Evolutionary conservation across 2,329 filamentous ascomycete species (phyloP).

Genomic region (Claviceps sp.): DNA sequence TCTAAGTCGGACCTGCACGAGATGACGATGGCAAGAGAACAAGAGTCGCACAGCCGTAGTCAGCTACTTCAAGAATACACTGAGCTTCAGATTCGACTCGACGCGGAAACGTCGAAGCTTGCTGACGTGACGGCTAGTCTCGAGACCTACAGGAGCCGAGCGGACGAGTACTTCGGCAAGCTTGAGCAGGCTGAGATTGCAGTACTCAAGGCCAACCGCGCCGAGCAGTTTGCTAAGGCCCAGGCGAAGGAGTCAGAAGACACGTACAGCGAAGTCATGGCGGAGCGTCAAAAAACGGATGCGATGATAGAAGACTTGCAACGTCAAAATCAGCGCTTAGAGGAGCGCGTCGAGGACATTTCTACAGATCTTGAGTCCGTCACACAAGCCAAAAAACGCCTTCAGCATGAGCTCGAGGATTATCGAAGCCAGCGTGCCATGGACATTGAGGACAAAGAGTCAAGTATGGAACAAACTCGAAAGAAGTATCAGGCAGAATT

Average conservation of each 20-base stretch:
- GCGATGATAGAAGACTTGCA: slow-evolving; percentile 78
- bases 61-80: slow-evolving; percentile 87
- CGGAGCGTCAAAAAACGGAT: slow-evolving; percentile 85
- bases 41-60: slow-evolving; percentile 74
- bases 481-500: slow-evolving; percentile 97
- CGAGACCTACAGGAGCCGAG: slow-evolving; percentile 76
- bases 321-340: slow-evolving; percentile 74
- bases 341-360: slow-evolving; percentile 83
- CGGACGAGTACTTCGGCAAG: slow-evolving; percentile 94
- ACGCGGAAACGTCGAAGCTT: slow-evolving; percentile 75
- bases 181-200: slow-evolving; percentile 94
- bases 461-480: slow-evolving; percentile 88
- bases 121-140: slow-evolving; percentile 75
- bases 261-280: slow-evolving; percentile 77
- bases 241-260: slow-evolving; percentile 88
- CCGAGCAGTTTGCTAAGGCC: slow-evolving; percentile 85
- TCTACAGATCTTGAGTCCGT: slow-evolving; percentile 79
- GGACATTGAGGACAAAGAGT: slow-evolving; percentile 93
- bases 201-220: slow-evolving; percentile 79
- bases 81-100: slow-evolving; percentile 84
- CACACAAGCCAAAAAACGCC: slow-evolving; percentile 78
- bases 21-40: slow-evolving; percentile 62
- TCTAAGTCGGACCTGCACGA: slow-evolving; percentile 73
- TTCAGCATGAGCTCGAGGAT: slow-evolving; percentile 95
- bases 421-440: slow-evolving; percentile 91